phyloP scores from a whole-genome alignment of 352 stramenopile species.

The Globisporangium okanoganense region DNA sequence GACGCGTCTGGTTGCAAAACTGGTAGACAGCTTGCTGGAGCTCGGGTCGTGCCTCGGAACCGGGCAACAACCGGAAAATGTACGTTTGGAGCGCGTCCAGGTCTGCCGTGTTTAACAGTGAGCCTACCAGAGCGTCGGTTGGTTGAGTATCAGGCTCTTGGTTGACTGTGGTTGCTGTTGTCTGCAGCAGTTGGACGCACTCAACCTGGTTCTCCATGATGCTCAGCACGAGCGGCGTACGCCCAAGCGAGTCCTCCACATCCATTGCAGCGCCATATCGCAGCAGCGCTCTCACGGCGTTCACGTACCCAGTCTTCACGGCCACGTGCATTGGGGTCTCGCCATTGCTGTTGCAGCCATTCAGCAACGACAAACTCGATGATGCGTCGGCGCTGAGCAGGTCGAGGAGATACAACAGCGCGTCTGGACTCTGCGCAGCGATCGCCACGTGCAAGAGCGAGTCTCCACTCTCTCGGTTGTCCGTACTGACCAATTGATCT shows the following conservation, averaged over 20 bases:
- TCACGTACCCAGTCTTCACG: conserved; percentile 36
- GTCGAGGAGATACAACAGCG: conserved; percentile 72
- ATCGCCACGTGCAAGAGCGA: conserved; percentile 81
- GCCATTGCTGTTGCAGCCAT: conserved; percentile 83
- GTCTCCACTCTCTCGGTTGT: conserved; percentile 84
- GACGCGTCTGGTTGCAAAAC: background rate
- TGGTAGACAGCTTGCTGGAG: conserved; percentile 5
- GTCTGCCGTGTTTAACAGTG: background rate
- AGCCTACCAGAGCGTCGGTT: background rate
- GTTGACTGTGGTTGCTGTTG: background rate
- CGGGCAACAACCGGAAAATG: conserved; percentile 12
- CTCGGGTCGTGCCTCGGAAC: background rate
- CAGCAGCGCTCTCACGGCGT: conserved; percentile 40
- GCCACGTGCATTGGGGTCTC: conserved; percentile 91
- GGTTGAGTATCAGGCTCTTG: background rate
- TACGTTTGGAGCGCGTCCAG: conserved; percentile 23
- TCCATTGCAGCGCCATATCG: conserved; percentile 33
- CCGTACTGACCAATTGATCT: conserved; percentile 58
- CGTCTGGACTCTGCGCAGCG: conserved; percentile 72
- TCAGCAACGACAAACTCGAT: conserved; percentile 51
- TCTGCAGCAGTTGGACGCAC: conserved; percentile 62
- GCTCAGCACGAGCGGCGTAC: conserved; percentile 57
- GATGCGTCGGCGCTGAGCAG: background rate
- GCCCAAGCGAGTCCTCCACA: conserved; percentile 52
- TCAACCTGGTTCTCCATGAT: conserved; percentile 71